phyloP scores from a whole-genome alignment of 805 yeast species.

The Hanseniaspora thailandica region DNA sequence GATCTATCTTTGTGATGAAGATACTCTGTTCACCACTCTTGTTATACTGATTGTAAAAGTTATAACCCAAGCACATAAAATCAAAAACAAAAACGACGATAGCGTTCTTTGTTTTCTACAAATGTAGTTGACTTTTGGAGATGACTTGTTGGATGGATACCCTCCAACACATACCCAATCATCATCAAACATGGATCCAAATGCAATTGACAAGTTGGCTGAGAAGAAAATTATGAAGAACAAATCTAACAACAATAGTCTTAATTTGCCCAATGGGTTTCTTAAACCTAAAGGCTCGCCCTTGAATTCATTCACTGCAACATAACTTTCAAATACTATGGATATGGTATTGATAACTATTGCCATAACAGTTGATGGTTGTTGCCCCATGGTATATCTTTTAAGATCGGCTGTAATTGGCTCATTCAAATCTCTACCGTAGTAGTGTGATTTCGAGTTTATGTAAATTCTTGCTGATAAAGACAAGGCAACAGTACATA shows the following conservation, averaged over 20 bases:
- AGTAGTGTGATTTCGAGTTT: slow-evolving; percentile 24
- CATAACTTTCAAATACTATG: slow-evolving; percentile 61
- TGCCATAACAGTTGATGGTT: slow-evolving; percentile 89
- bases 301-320: slow-evolving; percentile 80
- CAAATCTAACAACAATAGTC: slow-evolving; percentile 69
- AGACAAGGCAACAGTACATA: slow-evolving; percentile 59
- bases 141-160: slow-evolving; percentile 18
- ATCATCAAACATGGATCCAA: slow-evolving; percentile 66
- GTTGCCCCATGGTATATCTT: slow-evolving; percentile 41
- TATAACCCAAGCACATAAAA: slow-evolving; percentile 69
- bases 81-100: slow-evolving; percentile 65
- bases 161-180: slow-evolving; percentile 61
- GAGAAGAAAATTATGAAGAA: slow-evolving; percentile 79
- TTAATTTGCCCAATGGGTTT: slow-evolving; percentile 70
- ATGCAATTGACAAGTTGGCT: slow-evolving; percentile 76
- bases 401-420: slow-evolving; percentile 1
- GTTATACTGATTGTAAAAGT: slow-evolving; percentile 75
- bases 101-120: slow-evolving; percentile 71
- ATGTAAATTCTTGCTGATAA: slow-evolving; percentile 52
- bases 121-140: slow-evolving; percentile 37
- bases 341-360: slow-evolving; percentile 73
- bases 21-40: slow-evolving; percentile 63
- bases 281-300: slow-evolving; percentile 88
- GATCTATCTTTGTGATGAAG: background rate
- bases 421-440: slow-evolving; percentile 13